Conservation (phyloP, 2,329 filamentous ascomycete species). For the Paramyrothecium sp. region DNA sequence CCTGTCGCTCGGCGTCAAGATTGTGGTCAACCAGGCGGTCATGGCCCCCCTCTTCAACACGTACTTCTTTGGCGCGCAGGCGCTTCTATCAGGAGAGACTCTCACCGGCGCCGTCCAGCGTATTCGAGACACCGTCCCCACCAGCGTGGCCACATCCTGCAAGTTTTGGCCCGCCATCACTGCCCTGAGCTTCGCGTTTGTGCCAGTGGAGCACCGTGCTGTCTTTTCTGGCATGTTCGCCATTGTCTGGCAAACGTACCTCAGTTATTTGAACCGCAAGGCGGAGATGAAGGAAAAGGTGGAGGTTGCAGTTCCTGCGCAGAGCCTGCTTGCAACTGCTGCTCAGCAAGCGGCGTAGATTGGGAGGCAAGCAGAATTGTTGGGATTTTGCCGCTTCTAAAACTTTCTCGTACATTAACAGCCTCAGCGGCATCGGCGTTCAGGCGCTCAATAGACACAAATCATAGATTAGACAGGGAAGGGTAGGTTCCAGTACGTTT, state of each 20-base stretch:
- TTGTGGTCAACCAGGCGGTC: slow-evolving; percentile 72
- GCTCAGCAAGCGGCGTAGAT: no score
- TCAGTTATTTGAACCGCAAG: slow-evolving; percentile 74
- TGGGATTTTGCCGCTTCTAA: no score
- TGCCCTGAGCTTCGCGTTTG: slow-evolving; percentile 82
- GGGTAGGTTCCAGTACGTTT: no score
- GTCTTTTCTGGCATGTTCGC: slow-evolving; percentile 78
- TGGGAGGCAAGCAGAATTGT: no score
- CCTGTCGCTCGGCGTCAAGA: slow-evolving; percentile 72
- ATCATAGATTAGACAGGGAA: no score
- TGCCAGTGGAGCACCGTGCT: slow-evolving; percentile 75
- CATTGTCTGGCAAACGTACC: slow-evolving; percentile 90
- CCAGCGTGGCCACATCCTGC: slow-evolving; percentile 73
- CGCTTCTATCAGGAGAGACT: slow-evolving; percentile 68
- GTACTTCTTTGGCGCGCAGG: slow-evolving; percentile 81
- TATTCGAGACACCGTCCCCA: slow-evolving; percentile 72
- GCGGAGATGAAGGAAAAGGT: slow-evolving; percentile 48
- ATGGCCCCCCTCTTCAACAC: slow-evolving; percentile 84
- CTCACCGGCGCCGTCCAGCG: slow-evolving; percentile 65
- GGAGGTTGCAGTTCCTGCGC: neutral
- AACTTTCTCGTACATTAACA: no score
- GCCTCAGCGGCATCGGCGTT: no score
- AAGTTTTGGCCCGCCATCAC: slow-evolving; percentile 90
- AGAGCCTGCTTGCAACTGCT: neutral
- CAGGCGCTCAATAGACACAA: no score